Conservation (phyloP, 1,284 basidiomycete species). For the Coniophora puteana region DNA sequence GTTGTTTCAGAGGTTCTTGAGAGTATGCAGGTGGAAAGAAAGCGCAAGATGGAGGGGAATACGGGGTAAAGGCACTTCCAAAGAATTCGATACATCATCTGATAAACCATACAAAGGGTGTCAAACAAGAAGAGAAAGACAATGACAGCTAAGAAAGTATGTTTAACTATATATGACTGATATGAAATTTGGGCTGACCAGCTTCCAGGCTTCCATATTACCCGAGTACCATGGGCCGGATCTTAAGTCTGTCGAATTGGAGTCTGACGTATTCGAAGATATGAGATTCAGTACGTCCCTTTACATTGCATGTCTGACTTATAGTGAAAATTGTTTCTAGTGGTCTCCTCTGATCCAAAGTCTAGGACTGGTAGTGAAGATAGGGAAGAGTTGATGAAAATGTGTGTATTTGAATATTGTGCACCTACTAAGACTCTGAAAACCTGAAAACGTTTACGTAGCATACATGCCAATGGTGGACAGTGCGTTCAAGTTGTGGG, state of each 20-base stretch:
- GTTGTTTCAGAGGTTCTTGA: slow-evolving; percentile 46
- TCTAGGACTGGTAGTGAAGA: slow-evolving; percentile 66
- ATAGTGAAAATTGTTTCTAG: slow-evolving; percentile 32
- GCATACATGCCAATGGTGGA: slow-evolving; percentile 75
- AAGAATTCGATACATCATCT: background rate
- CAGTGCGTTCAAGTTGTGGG: slow-evolving; percentile 60
- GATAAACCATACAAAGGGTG: slow-evolving; percentile 32
- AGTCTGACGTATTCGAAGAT: slow-evolving; percentile 66
- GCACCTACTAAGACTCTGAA: background rate
- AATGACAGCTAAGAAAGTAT: slow-evolving; percentile 31
- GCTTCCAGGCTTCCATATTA: slow-evolving; percentile 51
- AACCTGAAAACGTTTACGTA: slow-evolving; percentile 11
- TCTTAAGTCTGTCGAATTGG: slow-evolving; percentile 52
- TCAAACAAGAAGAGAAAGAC: slow-evolving; percentile 65
- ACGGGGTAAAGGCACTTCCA: slow-evolving; percentile 37
- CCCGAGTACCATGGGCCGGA: slow-evolving; percentile 63
- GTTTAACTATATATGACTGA: background rate
- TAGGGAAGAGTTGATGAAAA: slow-evolving; percentile 57
- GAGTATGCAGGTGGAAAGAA: slow-evolving; percentile 55
- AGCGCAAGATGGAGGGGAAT: slow-evolving; percentile 66
- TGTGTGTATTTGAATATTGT: slow-evolving; percentile 45
- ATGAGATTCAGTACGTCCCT: slow-evolving; percentile 71
- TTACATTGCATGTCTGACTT: background rate
- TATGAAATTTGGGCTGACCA: background rate
- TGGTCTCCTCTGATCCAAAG: slow-evolving; percentile 76